These are phyloP conservation scores for Spatholobus suberectus DNA, from an alignment of 306 rosid genomes.

Conservation along the genomic window DNA sequence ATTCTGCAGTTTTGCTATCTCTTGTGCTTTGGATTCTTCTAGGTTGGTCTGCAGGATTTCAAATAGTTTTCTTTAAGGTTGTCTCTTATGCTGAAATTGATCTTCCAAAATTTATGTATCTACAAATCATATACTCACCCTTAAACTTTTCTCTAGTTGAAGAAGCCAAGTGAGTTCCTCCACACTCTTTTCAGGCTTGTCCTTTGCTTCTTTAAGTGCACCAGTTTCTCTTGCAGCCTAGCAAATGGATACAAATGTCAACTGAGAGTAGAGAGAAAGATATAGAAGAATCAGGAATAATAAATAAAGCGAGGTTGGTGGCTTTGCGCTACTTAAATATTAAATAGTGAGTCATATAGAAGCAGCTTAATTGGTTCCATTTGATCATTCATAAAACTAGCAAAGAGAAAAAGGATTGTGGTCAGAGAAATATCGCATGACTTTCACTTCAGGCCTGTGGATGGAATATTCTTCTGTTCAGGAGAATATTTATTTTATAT, in stretches of 20 bases:
- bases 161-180: conserved; percentile 94
- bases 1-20: conserved; percentile 76
- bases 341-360: conserved; percentile 2
- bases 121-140: conserved; percentile 61
- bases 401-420: neutral
- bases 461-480: neutral
- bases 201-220: conserved; percentile 89
- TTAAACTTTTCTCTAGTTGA: conserved; percentile 83
- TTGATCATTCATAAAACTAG: conserved; percentile 12
- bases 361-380: conserved; percentile 13
- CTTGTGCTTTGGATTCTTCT: conserved; percentile 87
- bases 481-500: neutral
- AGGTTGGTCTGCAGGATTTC: conserved; percentile 72
- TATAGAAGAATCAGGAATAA: neutral
- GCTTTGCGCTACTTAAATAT: conserved; percentile 17
- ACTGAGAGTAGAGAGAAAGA: conserved; percentile 20
- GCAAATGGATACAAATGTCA: conserved; percentile 43
- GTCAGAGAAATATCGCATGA: neutral
- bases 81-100: conserved; percentile 32
- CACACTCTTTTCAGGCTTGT: conserved; percentile 79
- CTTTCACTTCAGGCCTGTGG: conserved; percentile 7
- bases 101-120: conserved; percentile 31
- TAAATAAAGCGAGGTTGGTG: neutral
- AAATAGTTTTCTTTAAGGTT: conserved; percentile 35
- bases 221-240: conserved; percentile 95